Conservation (phyloP, 202 grass and related monocot species). For the Zoysia matrella region DNA sequence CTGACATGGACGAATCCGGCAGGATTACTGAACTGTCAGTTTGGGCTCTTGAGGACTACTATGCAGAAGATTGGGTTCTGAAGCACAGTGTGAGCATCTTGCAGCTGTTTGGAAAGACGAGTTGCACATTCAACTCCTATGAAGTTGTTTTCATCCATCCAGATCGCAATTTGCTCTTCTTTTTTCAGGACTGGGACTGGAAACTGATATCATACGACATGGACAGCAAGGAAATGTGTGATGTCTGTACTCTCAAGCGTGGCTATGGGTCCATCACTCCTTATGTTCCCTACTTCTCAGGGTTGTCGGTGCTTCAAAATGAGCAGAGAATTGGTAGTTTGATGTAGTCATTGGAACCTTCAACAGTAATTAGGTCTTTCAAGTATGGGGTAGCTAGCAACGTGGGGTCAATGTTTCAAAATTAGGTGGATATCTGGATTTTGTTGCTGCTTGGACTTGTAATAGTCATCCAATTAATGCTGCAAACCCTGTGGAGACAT, state of each 20-base stretch:
- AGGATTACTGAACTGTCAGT: background rate
- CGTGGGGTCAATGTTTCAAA: too few species aligned
- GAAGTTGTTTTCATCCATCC: conserved; percentile 16
- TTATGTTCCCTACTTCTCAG: background rate
- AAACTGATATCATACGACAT: background rate
- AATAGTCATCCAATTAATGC: too few species aligned
- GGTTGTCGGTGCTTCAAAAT: background rate
- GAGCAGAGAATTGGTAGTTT: too few species aligned
- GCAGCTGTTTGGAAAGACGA: background rate
- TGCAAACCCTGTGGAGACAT: too few species aligned
- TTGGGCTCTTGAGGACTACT: conserved; percentile 27
- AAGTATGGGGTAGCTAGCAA: too few species aligned
- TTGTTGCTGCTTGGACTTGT: too few species aligned
- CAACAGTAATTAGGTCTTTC: too few species aligned
- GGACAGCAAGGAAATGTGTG: background rate
- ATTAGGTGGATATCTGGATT: too few species aligned
- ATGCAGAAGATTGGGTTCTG: conserved; percentile 6
- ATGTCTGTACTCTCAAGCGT: background rate
- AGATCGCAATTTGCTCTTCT: conserved; percentile 2
- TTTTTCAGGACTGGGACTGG: background rate
- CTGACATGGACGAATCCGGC: too few species aligned
- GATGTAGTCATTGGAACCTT: too few species aligned
- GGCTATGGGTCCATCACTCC: background rate
- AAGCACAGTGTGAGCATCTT: conserved; percentile 9
- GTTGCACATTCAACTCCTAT: background rate